Base-by-base conservation (phyloP, 305 asterid species). In the Fraxinus latifolia region DNA sequence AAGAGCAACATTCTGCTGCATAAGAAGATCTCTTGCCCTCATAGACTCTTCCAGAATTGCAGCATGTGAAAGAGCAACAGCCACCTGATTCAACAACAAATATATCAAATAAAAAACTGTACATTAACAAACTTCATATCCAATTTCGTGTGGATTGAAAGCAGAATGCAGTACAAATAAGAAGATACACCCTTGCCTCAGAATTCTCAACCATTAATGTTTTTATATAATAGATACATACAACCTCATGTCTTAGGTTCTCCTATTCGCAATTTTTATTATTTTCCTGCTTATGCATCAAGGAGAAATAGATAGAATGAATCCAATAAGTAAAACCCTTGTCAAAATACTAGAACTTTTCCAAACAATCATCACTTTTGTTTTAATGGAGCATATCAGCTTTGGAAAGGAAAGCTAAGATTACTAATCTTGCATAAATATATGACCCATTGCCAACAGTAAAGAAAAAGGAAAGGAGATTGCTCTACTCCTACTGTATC, bases 41-140 rank as follows among this genome's bases (percentile, higher is more conserved):
- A 92, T 95, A 3, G 99, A 95, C 87, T 95, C 99, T 85, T 95
- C 98, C 81, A 95, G 83, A 67, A 95, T 95, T 55, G 98, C 98
- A 74, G 99, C 99, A 82, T 95, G 98, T 37, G 98, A 95, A 60
- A 95, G 97, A 84, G 98, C 98, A 90, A 95, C 97, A 50, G 97
- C 98, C 3, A 95, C 98, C 98, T 95, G 89, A 83, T 76, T 83
- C 68, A 78, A 78, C 55, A 82, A 55, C 21, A 79, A 71, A 85
- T 55, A 77, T 55, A 29, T 80, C 15, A 42, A 47, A 74, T 21
- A 32, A 75, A 77, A 31, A 85, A 80, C 68, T 67, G 62, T 27
- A 33, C 65, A 8, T 76, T 72, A 78, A 70, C 67, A 7, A 33
- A 71, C 74, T 70, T 50, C 37, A 55, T 32, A 8, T 65, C 34